Percentiles rank a stretch among this genome's conserved stretches.
phyloP scores from a whole-genome alignment of 345 rosid genomes.

The Microcos paniculata region DNA sequence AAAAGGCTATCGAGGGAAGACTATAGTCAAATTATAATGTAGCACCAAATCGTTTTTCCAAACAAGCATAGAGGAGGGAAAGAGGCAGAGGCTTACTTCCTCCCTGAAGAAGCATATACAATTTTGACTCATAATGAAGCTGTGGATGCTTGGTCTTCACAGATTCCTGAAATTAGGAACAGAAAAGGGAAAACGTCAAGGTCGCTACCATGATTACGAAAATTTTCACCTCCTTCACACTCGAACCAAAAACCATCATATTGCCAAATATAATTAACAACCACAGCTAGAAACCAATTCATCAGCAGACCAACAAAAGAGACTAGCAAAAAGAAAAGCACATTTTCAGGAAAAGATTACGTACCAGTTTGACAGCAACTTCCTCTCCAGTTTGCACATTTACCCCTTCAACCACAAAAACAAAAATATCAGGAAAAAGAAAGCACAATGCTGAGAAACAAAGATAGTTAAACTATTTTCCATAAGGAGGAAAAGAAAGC shows the following conservation, averaged over 20 bases:
- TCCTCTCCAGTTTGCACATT: constrained; percentile 83
- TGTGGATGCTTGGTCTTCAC: constrained; percentile 89
- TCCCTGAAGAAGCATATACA: constrained; percentile 89
- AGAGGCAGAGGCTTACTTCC: constrained; percentile 54
- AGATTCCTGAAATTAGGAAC: constrained; percentile 53
- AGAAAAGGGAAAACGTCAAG: background rate
- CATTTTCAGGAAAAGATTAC: constrained; percentile 8
- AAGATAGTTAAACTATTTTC: background rate
- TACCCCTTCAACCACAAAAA: constrained; percentile 43
- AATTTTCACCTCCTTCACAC: background rate
- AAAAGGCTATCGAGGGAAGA: background rate
- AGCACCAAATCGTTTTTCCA: background rate
- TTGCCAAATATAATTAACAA: background rate
- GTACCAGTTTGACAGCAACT: constrained; percentile 83
- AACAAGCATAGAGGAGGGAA: background rate
- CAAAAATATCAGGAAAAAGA: background rate
- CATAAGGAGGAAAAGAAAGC: background rate
- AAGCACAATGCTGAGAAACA: constrained; percentile 3
- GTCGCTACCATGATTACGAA: background rate
- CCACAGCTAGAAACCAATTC: background rate
- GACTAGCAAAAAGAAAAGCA: background rate
- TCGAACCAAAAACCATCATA: background rate
- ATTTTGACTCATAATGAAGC: constrained; percentile 83
- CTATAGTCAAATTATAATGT: background rate
- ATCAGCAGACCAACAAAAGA: background rate